Conservation (phyloP, 1,284 basidiomycete genomes). For the Tilletia indica region DNA sequence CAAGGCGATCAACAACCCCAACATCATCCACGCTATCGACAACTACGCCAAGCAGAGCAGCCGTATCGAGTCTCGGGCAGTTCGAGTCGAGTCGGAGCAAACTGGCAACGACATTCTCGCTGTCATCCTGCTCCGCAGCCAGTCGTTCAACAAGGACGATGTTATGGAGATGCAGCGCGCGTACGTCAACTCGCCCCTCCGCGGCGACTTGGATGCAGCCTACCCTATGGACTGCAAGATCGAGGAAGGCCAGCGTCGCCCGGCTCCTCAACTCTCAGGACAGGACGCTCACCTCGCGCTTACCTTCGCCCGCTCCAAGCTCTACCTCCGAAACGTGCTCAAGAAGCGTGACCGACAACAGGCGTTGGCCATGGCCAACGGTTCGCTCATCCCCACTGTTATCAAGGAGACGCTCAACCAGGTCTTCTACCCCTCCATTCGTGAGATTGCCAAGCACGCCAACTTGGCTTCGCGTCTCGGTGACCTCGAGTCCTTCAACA, state of each 20-base stretch:
- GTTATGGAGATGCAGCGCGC: not conserved
- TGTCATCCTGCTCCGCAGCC: conserved; percentile 41
- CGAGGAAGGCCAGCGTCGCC: conserved; percentile 10
- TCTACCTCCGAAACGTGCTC: conserved; percentile 21
- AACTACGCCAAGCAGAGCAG: conserved; percentile 50
- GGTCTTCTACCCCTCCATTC: conserved; percentile 22
- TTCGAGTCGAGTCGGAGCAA: conserved; percentile 34
- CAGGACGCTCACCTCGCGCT: conserved; percentile 14
- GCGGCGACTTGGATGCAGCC: conserved; percentile 9
- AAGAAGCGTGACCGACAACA: conserved; percentile 24
- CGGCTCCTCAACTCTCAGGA: not conserved
- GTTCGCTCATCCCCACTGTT: conserved; percentile 22
- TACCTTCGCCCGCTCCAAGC: conserved; percentile 23
- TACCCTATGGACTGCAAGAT: conserved; percentile 20
- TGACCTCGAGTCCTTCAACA: conserved; percentile 25
- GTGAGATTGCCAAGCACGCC: conserved; percentile 19
- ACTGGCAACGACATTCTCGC: conserved; percentile 51
- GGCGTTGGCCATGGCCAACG: conserved; percentile 21
- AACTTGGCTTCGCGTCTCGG: conserved; percentile 19
- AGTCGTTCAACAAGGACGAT: conserved; percentile 27
- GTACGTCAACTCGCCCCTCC: not conserved
- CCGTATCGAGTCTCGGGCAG: conserved; percentile 36
- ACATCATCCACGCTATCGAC: conserved; percentile 45
- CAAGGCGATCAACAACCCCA: conserved; percentile 38
- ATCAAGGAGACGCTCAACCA: conserved; percentile 24